Evolutionary conservation across 192 early-diverging fungal genomes (phyloP).

Genomic region (Dissophora ornata): DNA sequence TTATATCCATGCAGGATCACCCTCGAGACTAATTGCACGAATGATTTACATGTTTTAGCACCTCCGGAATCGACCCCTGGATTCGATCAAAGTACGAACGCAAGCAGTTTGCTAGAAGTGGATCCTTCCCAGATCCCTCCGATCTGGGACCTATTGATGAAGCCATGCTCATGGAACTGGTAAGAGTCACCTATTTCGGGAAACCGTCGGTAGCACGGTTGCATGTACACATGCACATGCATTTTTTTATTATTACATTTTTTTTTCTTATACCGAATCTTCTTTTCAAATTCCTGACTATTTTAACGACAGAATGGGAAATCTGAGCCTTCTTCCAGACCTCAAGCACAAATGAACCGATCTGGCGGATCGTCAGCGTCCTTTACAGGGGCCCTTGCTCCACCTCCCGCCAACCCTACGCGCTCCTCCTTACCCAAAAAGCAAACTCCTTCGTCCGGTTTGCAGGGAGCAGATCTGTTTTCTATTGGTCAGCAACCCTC

Average conservation of each 20-base stretch:
- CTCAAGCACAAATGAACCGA: constrained; percentile 32
- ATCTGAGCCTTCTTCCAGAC: constrained; percentile 17
- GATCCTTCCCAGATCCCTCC: constrained; percentile 79
- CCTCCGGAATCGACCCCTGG: constrained; percentile 73
- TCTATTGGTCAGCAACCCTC: constrained; percentile 34
- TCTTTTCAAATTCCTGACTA: no score
- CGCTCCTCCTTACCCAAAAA: constrained; percentile 29
- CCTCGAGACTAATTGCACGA: no score
- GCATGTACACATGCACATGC: not conserved
- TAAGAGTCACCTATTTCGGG: no score
- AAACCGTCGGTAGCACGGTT: no score
- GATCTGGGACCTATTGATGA: constrained; percentile 59
- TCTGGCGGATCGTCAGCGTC: constrained; percentile 29
- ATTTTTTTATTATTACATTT: no score
- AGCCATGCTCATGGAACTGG: constrained; percentile 33
- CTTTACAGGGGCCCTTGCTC: constrained; percentile 35
- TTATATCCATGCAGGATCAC: not conserved
- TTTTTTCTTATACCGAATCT: no score
- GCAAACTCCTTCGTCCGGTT: constrained; percentile 18
- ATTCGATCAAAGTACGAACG: constrained; percentile 85
- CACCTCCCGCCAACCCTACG: constrained; percentile 39
- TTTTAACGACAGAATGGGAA: constrained; percentile 42
- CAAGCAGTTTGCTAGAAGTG: constrained; percentile 79
- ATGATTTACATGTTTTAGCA: no score
- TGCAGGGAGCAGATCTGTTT: constrained; percentile 37